Base-by-base conservation (phyloP, 176 grass and related monocot species). In the Carex parvula region DNA sequence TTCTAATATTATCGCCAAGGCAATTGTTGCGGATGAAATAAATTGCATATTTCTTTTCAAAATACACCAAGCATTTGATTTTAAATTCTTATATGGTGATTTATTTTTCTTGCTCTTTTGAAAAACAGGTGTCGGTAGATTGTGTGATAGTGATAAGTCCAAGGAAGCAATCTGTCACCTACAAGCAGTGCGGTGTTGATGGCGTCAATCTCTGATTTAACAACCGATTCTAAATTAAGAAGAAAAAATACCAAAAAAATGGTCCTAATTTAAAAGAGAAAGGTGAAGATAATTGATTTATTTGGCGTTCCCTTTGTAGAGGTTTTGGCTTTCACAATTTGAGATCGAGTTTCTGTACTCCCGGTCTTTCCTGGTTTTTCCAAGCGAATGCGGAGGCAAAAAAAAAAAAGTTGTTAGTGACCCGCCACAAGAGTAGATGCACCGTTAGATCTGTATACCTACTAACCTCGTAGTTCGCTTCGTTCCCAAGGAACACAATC, bases 141-240 rank as follows among this genome's bases (percentile, higher is more conserved):
- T 98, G 95, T 82, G 89, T 88, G 79, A 98, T 98, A 83, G 89
- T 86, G 79, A 98, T 98, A 84, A 98, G 95, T 41, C 95, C 95
- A 18, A 94, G 69, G 84, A 91, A 84, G 86, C 95, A 95, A 87
- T 94, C 95, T 15, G 70, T 98, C 64, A 98, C 91, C 48, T 95
- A 98, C 88, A 94, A 98, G 89, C 95, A 95, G 62, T 98, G 95
- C 63, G 92, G 95, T 66, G 95, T 98, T 26, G 95, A 98, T 81
- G 92, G 95, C 60, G 74, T 98, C 24, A 95, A 94, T 69, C 87
- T 98, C 73, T 97, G 91, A 89, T 71, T 24, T 84, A 61, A 35
- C 64, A 74, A 63, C 69, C 39, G 13, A 56, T 26, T 33, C 32
- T 39, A 78, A 41, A 77, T 77, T 33, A 75, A 16, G 46, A 75